These are phyloP conservation scores for Pneumocystis murina DNA, from an alignment of 1,139 yeast species.

Conservation along the genomic window DNA sequence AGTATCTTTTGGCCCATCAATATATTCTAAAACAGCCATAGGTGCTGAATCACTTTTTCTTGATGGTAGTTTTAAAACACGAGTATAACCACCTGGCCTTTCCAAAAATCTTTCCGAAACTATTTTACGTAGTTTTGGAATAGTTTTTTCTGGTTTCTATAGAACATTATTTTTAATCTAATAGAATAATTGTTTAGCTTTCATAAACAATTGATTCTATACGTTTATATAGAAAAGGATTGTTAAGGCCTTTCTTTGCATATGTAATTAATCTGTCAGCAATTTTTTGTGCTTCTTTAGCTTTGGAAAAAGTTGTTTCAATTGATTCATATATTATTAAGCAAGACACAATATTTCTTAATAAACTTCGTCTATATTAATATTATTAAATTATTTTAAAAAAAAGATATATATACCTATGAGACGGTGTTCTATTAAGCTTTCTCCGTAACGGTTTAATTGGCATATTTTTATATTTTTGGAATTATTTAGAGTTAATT, in stretches of 20 bases:
- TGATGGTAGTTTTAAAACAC: slow-evolving; percentile 72
- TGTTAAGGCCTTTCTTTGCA: slow-evolving; percentile 23
- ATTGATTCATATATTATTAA: slow-evolving; percentile 52
- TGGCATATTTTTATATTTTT: background rate
- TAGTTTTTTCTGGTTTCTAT: slow-evolving; percentile 17
- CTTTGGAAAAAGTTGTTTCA: slow-evolving; percentile 57
- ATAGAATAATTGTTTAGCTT: background rate
- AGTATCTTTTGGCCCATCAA: slow-evolving; percentile 64
- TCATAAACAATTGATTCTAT: slow-evolving; percentile 1
- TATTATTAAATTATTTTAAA: slow-evolving; percentile 12
- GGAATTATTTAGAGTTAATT: background rate
- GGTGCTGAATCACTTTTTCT: slow-evolving; percentile 85
- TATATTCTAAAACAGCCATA: slow-evolving; percentile 75
- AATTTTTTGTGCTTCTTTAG: slow-evolving; percentile 45
- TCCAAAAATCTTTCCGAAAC: slow-evolving; percentile 46
- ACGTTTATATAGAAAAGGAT: background rate
- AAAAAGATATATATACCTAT: background rate
- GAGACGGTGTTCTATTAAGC: background rate
- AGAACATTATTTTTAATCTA: background rate
- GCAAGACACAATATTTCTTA: slow-evolving; percentile 52
- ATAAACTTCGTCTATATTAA: slow-evolving; percentile 40
- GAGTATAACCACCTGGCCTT: slow-evolving; percentile 71
- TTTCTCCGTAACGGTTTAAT: background rate
- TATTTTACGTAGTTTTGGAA: slow-evolving; percentile 52
- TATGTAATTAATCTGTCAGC: slow-evolving; percentile 43